These are phyloP conservation scores for Pseudogymnoascus sp. DNA, from an alignment of 2,329 filamentous ascomycete species.

Conservation along the genomic window DNA sequence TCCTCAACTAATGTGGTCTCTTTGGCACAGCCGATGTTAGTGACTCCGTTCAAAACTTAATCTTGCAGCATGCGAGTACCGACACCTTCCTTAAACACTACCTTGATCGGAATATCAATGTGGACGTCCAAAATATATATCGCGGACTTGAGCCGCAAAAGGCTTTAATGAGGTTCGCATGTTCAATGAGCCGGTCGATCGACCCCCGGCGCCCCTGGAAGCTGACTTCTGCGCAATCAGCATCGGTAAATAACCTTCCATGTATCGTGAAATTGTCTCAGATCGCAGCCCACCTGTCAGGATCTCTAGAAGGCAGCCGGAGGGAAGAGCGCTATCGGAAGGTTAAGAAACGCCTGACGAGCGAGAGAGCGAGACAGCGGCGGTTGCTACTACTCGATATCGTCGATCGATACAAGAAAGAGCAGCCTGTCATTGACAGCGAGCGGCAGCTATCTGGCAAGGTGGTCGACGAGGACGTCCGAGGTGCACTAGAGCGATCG, in stretches of 20 bases:
- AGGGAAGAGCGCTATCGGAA: constrained; percentile 1
- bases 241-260: too few species aligned
- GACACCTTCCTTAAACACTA: constrained; percentile 12
- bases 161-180: constrained; percentile 10
- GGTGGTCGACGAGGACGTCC: constrained; percentile 10
- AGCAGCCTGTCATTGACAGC: too few species aligned
- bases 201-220: constrained; percentile 3
- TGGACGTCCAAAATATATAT: not conserved
- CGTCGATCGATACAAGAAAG: too few species aligned
- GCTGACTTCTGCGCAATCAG: too few species aligned
- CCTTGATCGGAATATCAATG: not conserved
- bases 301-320: not conserved
- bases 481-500: constrained; percentile 9
- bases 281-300: not conserved
- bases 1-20: too few species aligned
- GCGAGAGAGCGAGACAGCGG: constrained; percentile 1
- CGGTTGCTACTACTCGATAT: too few species aligned
- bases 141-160: constrained; percentile 6
- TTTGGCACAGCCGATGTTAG: too few species aligned
- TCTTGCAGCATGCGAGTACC: constrained; percentile 6
- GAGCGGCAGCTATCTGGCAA: constrained; percentile 9
- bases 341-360: not conserved
- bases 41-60: too few species aligned
- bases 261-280: too few species aligned
- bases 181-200: constrained; percentile 12